Evolutionary conservation across 495 filamentous ascomycete genomes (phyloP).

Genomic region (Pseudoneurospora amorphoporcata): DNA sequence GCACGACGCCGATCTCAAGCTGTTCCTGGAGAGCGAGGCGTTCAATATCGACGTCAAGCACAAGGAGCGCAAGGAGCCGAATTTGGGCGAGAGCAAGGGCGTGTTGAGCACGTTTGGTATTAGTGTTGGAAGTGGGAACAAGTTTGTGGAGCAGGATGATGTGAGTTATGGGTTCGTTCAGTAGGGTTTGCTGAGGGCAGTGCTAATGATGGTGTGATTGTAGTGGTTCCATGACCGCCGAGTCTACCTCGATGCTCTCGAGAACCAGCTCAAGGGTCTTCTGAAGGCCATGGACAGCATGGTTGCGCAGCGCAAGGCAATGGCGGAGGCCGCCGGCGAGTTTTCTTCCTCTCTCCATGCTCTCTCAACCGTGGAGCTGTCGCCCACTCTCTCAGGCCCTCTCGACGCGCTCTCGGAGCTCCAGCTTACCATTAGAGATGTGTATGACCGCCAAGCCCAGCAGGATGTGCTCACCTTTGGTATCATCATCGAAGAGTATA

Average conservation of each 20-base stretch:
- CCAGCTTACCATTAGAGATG: slow-evolving; percentile 83
- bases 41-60: slow-evolving; percentile 97
- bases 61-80: slow-evolving; percentile 85
- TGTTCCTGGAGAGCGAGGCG: slow-evolving; percentile 90
- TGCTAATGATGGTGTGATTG: neutral
- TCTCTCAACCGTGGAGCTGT: slow-evolving; percentile 79
- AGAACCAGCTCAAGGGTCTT: slow-evolving; percentile 87
- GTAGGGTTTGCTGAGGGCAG: neutral
- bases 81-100: slow-evolving; percentile 81
- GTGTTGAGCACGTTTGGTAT: slow-evolving; percentile 80
- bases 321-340: slow-evolving; percentile 86
- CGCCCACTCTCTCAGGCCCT: slow-evolving; percentile 76
- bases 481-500: slow-evolving; percentile 97
- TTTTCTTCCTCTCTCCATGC: slow-evolving; percentile 87
- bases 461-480: slow-evolving; percentile 94
- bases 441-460: slow-evolving; percentile 93
- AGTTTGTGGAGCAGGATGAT: slow-evolving; percentile 97
- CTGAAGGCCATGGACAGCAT: slow-evolving; percentile 90
- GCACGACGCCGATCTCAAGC: slow-evolving; percentile 85
- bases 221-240: slow-evolving; percentile 97
- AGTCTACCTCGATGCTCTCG: slow-evolving; percentile 87
- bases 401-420: slow-evolving; percentile 85
- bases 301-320: slow-evolving; percentile 78
- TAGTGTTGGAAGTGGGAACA: slow-evolving; percentile 57
- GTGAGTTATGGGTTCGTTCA: slow-evolving; percentile 40